Evolutionary conservation across 2,329 filamentous ascomycete species (phyloP).

Genomic region (Teratosphaeria gauchensis): DNA sequence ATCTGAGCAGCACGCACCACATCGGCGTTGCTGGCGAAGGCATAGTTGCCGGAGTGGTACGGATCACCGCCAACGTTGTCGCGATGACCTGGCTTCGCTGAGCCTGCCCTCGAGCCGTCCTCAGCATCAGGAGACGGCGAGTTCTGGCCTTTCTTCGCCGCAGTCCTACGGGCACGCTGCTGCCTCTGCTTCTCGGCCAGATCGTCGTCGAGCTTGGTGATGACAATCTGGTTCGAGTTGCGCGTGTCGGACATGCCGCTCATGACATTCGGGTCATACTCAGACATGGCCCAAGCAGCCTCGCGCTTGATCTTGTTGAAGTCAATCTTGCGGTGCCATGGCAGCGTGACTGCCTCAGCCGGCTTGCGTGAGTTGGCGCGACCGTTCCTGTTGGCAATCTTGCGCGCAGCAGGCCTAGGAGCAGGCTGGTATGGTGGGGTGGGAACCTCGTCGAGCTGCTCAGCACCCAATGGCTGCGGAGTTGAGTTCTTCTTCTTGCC

Average conservation of each 20-base stretch:
- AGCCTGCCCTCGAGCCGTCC: neutral
- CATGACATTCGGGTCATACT: constrained; percentile 20
- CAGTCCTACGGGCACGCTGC: neutral
- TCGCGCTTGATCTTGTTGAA: constrained; percentile 16
- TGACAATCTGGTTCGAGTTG: constrained; percentile 15
- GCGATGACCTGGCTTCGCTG: constrained; percentile 1
- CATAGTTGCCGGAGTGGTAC: constrained; percentile 22
- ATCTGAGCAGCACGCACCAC: constrained; percentile 3
- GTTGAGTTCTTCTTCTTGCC: constrained; percentile 1
- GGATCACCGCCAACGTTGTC: constrained; percentile 14
- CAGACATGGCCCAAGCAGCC: constrained; percentile 20
- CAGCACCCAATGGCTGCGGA: neutral
- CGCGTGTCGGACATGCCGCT: constrained; percentile 17
- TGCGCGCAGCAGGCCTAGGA: constrained; percentile 6
- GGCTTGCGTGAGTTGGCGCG: constrained; percentile 13
- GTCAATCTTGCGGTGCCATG: constrained; percentile 24
- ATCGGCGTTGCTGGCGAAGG: constrained; percentile 14
- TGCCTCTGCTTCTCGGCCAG: constrained; percentile 20
- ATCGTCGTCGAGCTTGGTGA: constrained; percentile 17
- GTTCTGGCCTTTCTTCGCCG: constrained; percentile 10
- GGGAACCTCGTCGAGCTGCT: neutral
- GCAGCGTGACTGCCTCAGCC: constrained; percentile 18
- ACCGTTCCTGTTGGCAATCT: constrained; percentile 11
- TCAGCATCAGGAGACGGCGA: constrained; percentile 8
- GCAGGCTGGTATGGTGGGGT: constrained; percentile 8